Conservation (phyloP, 805 yeast species). For the Sugiyamaella mastotermitis region DNA sequence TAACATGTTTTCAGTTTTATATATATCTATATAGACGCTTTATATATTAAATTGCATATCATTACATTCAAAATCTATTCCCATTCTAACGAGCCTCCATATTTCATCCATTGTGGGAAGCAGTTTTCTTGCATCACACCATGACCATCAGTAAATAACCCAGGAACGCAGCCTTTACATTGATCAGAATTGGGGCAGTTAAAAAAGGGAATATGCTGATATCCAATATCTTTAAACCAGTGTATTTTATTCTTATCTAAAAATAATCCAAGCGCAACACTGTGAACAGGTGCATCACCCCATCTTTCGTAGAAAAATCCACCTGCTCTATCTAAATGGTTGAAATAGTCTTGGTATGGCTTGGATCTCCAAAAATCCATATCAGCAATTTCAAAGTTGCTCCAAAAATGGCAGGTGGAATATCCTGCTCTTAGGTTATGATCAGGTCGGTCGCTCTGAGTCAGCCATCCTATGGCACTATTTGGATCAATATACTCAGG, state of each 20-base stretch:
- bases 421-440: slow-evolving; percentile 51
- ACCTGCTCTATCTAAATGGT: slow-evolving; percentile 60
- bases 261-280: slow-evolving; percentile 74
- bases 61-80: too few relatives aligned
- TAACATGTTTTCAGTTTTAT: too few relatives aligned
- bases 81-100: slow-evolving; percentile 7
- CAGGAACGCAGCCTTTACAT: slow-evolving; percentile 49
- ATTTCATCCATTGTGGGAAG: slow-evolving; percentile 51
- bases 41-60: too few relatives aligned
- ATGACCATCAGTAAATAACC: slow-evolving; percentile 48
- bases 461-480: slow-evolving; percentile 56
- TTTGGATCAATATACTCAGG: slow-evolving; percentile 56
- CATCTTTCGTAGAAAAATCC: slow-evolving; percentile 90
- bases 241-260: slow-evolving; percentile 65
- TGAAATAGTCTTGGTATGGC: slow-evolving; percentile 59
- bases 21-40: too few relatives aligned
- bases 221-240: slow-evolving; percentile 89
- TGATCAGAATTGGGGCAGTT: slow-evolving; percentile 77
- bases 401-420: slow-evolving; percentile 84
- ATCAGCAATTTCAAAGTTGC: slow-evolving; percentile 85
- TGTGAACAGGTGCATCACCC: slow-evolving; percentile 97
- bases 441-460: slow-evolving; percentile 44
- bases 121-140: slow-evolving; percentile 65
- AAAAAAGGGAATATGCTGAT: slow-evolving; percentile 67
- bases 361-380: slow-evolving; percentile 65